Conservation (phyloP, 192 early-diverging fungal species). For the Backusella tuberculispora region DNA sequence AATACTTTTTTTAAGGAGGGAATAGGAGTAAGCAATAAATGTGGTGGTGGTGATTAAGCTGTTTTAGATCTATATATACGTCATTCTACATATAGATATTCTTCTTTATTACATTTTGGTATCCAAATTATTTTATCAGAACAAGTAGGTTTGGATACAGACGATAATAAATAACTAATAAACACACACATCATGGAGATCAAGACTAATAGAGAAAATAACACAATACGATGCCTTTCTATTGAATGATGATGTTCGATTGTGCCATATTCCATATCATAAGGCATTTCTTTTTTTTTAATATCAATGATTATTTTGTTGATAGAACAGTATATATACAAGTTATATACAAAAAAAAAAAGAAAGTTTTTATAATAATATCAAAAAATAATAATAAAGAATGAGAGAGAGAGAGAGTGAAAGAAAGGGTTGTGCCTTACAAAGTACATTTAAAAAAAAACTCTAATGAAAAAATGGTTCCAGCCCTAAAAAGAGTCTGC, state of each 20-base stretch:
- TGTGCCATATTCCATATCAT: not conserved
- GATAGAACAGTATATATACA: no score
- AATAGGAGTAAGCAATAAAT: not conserved
- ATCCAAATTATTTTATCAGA: constrained; percentile 19
- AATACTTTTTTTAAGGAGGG: not conserved
- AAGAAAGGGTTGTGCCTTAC: not conserved
- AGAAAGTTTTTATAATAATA: not conserved
- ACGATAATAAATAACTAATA: constrained; percentile 1
- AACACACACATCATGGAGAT: constrained; percentile 18
- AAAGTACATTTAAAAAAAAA: not conserved
- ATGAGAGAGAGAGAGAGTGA: not conserved
- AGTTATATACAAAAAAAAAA: not conserved
- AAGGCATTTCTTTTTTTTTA: not conserved
- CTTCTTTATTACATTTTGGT: constrained; percentile 20
- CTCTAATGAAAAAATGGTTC: not conserved
- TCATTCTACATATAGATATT: constrained; percentile 11
- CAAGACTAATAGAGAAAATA: constrained; percentile 6
- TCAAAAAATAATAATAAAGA: not conserved
- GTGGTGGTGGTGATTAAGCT: not conserved
- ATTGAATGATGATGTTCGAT: not conserved
- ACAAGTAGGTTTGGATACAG: constrained; percentile 6
- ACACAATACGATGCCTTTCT: constrained; percentile 3
- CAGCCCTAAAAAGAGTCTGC: not conserved
- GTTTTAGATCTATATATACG: not conserved
- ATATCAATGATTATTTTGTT: not conserved